These are phyloP conservation scores for Nepenthes gracilis DNA, from an alignment of 148 eudicot species.

Conservation along the genomic window DNA sequence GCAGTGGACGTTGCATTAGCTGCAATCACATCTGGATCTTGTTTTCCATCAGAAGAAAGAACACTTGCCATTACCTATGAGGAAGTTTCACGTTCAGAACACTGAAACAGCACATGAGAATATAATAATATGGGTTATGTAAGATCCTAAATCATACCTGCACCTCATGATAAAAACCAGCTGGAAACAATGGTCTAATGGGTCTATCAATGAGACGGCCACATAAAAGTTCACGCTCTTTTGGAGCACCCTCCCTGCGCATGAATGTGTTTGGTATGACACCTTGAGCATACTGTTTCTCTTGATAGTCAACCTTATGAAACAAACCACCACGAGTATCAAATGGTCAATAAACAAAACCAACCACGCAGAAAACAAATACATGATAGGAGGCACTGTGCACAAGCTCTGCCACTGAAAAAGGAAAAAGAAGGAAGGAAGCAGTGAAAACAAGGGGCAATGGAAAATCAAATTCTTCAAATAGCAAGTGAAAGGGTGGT, in stretches of 20 bases:
- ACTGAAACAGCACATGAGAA: neutral
- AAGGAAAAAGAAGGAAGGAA: neutral
- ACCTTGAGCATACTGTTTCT: conserved; percentile 95
- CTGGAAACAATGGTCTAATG: conserved; percentile 86
- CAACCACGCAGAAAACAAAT: neutral
- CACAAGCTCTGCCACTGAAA: too few relatives aligned
- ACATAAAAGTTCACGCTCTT: conserved; percentile 92
- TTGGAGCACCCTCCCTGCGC: conserved; percentile 99
- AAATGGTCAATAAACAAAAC: neutral
- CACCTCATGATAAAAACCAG: conserved; percentile 95
- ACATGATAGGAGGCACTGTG: neutral
- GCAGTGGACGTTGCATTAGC: conserved; percentile 99
- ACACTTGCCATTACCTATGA: conserved; percentile 82
- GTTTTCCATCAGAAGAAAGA: conserved; percentile 95
- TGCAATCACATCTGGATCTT: conserved; percentile 98
- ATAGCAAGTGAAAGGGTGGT: too few relatives aligned
- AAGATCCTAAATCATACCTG: conserved; percentile 44
- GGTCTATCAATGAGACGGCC: conserved; percentile 97
- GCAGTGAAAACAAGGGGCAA: neutral
- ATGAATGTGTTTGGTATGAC: conserved; percentile 85
- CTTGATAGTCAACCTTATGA: conserved; percentile 91
- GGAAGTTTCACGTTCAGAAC: neutral
- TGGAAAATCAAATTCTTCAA: neutral
- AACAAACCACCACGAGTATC: conserved; percentile 4
- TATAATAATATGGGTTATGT: neutral